Evolutionary conservation across 2,329 filamentous ascomycete genomes (phyloP), one percentile per base, ranked within the genome.

Genomic region (Penicillium sp.): DNA sequence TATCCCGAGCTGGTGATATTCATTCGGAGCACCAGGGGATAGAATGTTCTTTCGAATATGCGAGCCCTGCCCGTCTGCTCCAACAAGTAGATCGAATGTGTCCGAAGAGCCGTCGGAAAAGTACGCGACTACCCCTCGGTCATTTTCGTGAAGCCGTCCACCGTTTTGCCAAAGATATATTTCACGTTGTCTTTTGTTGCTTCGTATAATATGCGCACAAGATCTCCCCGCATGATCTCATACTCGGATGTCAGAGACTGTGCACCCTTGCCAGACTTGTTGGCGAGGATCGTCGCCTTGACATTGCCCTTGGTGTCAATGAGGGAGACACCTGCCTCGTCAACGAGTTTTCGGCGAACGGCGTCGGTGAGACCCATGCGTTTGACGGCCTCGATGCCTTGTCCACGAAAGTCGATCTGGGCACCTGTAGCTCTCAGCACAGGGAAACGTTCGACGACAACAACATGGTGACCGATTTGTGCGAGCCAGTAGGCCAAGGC

Each of bases 141-240:
- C 64, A 12, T 73, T 60, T 49, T 80, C 7, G 71, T 62, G 8
- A 78, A 61, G 4, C 62, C 60, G 1, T 63, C 61, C n/a, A 69
- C 49, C 1, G 61, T 62, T 31, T 67, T 71, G n/a, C 68, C 71
- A 45, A 77, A 78, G 1, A 74, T 45, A 48, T 75, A 74, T 17
- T 66, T 60, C 41, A 74, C 69, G 3, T 65, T 53, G 6, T 67
- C 59, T 33, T 73, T 36, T 5, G 70, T 76, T 1, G 70, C 71
- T 15, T 83, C 75, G 62, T 81, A 80, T 1, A 87, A 66, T 2
- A 86, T 72, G 12, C 73, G 69, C 4, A 79, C 78, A n/a, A 87
- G 65, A 52, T 85, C 81, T 0, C 81, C 83, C 9, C 84, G 75
- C 77, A 87, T 82, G 49, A 87, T 82, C 71, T 87, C 85, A 58